These are phyloP conservation scores for Cornus controversa DNA, from an alignment of 148 eudicot species.

Conservation along the genomic window DNA sequence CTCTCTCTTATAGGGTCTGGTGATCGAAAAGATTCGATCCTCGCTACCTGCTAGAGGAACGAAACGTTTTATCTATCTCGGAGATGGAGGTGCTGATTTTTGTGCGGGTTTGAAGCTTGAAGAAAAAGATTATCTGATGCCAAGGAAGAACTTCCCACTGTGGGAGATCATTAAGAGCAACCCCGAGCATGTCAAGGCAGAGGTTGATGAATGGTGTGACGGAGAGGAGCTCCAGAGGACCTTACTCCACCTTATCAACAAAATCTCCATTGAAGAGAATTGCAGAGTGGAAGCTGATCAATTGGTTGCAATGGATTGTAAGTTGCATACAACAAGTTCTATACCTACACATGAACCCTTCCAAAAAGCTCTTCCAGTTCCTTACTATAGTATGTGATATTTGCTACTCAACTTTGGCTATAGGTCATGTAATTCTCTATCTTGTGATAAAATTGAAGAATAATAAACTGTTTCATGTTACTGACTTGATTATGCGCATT, in stretches of 20 bases:
- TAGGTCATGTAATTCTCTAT: no score
- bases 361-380: conserved; percentile 22
- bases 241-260: conserved; percentile 11
- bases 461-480: no score
- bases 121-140: conserved; percentile 26
- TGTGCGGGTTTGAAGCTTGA: conserved; percentile 24
- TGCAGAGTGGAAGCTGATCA: conserved; percentile 4
- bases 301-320: conserved; percentile 14
- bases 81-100: conserved; percentile 28
- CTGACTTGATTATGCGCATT: no score
- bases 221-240: conserved; percentile 18
- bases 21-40: conserved; percentile 17
- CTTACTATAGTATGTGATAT: conserved; percentile 6
- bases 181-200: conserved; percentile 11
- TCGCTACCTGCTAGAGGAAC: neutral
- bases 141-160: conserved; percentile 26
- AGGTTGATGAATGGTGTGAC: conserved; percentile 24
- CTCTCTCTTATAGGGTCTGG: conserved; percentile 16
- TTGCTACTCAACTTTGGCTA: no score
- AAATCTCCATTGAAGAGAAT: neutral
- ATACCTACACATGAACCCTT: conserved; percentile 8
- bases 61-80: conserved; percentile 21
- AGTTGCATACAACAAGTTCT: conserved; percentile 13
- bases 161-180: conserved; percentile 25
- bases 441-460: no score